Evolutionary conservation across 1,284 basidiomycete species (phyloP).

Genomic region (Trichosporon sp.): DNA sequence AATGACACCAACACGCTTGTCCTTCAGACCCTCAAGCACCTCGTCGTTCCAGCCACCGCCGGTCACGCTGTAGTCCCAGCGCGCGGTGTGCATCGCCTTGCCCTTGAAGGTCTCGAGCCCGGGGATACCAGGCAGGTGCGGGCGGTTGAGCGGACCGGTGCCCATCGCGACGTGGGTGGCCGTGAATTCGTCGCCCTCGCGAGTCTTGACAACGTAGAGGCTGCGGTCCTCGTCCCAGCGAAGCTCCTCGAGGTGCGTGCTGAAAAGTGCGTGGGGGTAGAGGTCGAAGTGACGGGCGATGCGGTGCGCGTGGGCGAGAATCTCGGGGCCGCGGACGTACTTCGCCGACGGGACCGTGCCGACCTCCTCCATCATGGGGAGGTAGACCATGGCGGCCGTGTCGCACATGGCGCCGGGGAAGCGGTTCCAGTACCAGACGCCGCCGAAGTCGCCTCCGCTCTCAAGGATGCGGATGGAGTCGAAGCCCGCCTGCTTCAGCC

Average conservation of each 20-base stretch:
- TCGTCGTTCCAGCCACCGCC: conserved; percentile 16
- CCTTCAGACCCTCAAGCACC: conserved; percentile 11
- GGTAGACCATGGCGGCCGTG: conserved; percentile 20
- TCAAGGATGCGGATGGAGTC: conserved; percentile 17
- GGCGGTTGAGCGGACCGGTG: conserved; percentile 14
- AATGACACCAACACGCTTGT: conserved; percentile 13
- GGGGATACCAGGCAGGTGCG: conserved; percentile 13
- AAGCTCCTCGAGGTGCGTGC: conserved; percentile 11
- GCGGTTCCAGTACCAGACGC: conserved; percentile 25
- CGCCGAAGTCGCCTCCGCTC: conserved; percentile 18
- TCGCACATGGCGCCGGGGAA: conserved; percentile 22
- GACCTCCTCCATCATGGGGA: conserved; percentile 17
- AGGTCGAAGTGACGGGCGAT: conserved; percentile 14
- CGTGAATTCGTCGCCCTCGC: conserved; percentile 17
- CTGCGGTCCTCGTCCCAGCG: conserved; percentile 15
- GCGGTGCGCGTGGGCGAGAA: conserved; percentile 16
- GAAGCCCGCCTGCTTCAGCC: conserved; percentile 14
- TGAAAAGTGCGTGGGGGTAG: conserved; percentile 18
- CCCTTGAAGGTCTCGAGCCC: conserved; percentile 18
- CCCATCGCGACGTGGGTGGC: conserved; percentile 15
- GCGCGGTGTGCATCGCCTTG: conserved; percentile 14
- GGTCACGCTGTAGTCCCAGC: conserved; percentile 16
- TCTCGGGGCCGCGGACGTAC: conserved; percentile 18
- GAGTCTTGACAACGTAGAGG: conserved; percentile 13
- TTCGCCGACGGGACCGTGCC: conserved; percentile 10